Conservation (phyloP, 108 stramenopile species). For the Skeletonema marinoi region DNA sequence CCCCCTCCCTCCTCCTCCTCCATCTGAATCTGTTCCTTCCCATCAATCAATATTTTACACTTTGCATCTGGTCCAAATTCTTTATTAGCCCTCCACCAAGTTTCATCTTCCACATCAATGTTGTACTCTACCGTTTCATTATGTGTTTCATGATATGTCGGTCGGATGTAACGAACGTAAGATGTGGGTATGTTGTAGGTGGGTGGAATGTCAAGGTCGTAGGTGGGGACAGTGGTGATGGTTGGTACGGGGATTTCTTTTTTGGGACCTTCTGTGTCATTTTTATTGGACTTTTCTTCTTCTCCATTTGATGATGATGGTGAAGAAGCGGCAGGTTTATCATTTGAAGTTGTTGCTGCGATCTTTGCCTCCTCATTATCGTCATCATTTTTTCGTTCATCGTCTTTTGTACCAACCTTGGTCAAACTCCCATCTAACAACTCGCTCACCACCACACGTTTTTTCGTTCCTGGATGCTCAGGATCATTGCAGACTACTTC, state of each 20-base stretch:
- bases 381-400: neutral
- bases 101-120: conserved; percentile 78
- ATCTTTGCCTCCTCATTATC: neutral
- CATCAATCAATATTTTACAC: conserved; percentile 16
- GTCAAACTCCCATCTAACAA: conserved; percentile 10
- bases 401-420: neutral
- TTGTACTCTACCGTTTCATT: conserved; percentile 68
- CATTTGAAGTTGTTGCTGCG: neutral
- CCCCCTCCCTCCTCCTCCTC: neutral
- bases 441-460: conserved; percentile 33
- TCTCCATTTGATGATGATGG: conserved; percentile 44
- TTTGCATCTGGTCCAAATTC: conserved; percentile 62
- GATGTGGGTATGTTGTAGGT: conserved; percentile 59
- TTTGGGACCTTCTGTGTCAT: conserved; percentile 31
- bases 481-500: conserved; percentile 70
- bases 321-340: conserved; percentile 55
- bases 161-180: conserved; percentile 67
- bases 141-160: conserved; percentile 50
- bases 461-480: conserved; percentile 53
- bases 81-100: conserved; percentile 64
- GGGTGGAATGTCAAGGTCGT: conserved; percentile 65
- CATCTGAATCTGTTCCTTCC: neutral
- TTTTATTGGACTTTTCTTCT: conserved; percentile 5
- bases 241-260: conserved; percentile 79
- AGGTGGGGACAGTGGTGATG: conserved; percentile 64